Evolutionary conservation across 768 basidiomycete genomes (phyloP), one percentile per base, ranked within the genome.

Genomic region (Pleurotus tuoliensis): DNA sequence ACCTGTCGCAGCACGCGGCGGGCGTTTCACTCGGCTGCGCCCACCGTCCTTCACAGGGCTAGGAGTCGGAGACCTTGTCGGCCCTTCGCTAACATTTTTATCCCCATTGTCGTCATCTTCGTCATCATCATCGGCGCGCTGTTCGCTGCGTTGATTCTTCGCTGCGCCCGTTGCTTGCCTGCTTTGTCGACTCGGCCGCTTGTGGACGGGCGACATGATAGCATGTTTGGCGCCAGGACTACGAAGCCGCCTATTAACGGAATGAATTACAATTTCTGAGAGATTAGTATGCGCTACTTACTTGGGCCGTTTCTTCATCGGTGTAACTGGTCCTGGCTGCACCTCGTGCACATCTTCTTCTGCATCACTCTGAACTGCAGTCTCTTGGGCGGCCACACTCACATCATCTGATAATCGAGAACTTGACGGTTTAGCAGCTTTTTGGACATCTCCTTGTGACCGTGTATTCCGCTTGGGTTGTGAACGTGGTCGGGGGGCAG

Each of bases 241-340:
- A 5, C 48, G 48, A 11, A 50, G 30, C 11, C 48, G 48, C 38
- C 48, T 50, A 9, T 11, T 2, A 34, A 30, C 8, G n/a, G 20
- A 34, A 24, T 50, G 11, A 27, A 18, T 16, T 15, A 7, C 15
- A 16, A 37, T 41, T 11, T 39, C 15, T 25, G 15, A n/a, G 52
- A 37, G 18, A n/a, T 48, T 15, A 11, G 9, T 43, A 11, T 12
- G 25, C 13, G 37, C 15, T 34, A 51, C 55, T n/a, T 13, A 56
- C 55, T 56, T 56, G 13, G 55, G 20, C n/a, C 30, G 44, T 37
- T 56, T 56, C 24, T 56, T 56, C 55, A 56, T 56, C 27, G 55
- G 55, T 22, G 55, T 56, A 16, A 56, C 12, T 7, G 39, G 44
- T 34, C 11, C 11, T 6, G 55, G 41, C 7, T 11, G 40, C 18